Base-by-base conservation (phyloP, 2,329 filamentous ascomycete genomes). In the Penicillium nordicum region DNA sequence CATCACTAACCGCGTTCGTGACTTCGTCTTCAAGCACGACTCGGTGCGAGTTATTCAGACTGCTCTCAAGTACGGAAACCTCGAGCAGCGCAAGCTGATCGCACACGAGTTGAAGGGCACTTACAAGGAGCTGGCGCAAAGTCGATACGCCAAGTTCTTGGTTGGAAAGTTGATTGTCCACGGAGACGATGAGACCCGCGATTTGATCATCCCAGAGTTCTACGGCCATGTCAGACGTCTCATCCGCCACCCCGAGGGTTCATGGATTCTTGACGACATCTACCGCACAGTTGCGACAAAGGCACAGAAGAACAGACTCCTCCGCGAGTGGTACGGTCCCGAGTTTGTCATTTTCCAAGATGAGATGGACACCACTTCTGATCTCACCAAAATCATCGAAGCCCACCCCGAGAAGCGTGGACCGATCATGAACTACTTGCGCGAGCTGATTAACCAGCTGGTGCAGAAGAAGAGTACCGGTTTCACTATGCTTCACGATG, bases 21-120 rank as follows among this genome's bases (percentile, higher is more conserved):
- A 97, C 60, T 96, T 97, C 65, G 93, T 97, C 21, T 89, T 99
- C 78, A 99, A 99, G 83, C 94, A 99, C 74, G 94, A 99, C 72
- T 90, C 92, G 36, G 93, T 96, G n/a, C 85, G 94, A 65, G 92
- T 96, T 41, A 89, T 99, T 27, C 94, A 99, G 78, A 97, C 92
- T 12, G 94, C 93, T 37, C 85, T 99, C 76, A 99, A 99, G 76
- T 99, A 99, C 76, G 89, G 91, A 46, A 95, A 88, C 44, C 81
- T 86, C 53, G 88, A 89, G 58, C 92, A 97, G 77, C 84, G 90
- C 69, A 90, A 88, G 74, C 85, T 88, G 78, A 97, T 99, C 68
- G 91, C 92, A 9, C 81, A 80, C 57, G 94, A 99, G 74, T 82
- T 99, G 54, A 86, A 89, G 74, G 92, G 92, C 18, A 88, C 88